Percentiles rank a stretch among this genome's conserved stretches.
Conservation (phyloP, 2,329 filamentous ascomycete genomes). For the Aspergillus pseudonomiae region DNA sequence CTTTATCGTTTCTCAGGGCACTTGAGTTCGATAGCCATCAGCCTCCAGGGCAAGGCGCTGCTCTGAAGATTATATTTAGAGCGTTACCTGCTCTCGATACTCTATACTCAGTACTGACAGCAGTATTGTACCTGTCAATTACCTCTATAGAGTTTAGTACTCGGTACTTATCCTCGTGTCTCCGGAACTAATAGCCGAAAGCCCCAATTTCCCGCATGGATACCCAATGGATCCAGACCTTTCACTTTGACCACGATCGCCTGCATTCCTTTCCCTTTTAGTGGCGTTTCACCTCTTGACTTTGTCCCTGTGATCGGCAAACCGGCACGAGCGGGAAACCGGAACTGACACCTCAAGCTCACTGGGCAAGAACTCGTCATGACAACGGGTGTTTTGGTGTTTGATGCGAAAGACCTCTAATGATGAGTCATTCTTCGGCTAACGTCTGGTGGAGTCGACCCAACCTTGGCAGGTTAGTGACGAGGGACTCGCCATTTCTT, state of each 20-base stretch:
- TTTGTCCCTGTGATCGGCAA: slow-evolving; percentile 30
- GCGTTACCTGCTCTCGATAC: background rate
- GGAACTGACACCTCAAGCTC: slow-evolving; percentile 11
- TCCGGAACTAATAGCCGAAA: background rate
- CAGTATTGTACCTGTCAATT: background rate
- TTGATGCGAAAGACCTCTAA: background rate
- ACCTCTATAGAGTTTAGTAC: background rate
- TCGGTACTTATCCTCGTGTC: background rate
- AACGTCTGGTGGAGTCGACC: background rate
- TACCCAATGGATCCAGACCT: slow-evolving; percentile 13
- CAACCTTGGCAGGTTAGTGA: background rate
- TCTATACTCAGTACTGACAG: too few relatives aligned
- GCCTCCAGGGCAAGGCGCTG: background rate
- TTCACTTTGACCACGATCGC: slow-evolving; percentile 1
- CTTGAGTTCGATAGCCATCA: background rate
- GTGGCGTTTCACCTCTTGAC: background rate
- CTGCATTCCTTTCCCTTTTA: background rate
- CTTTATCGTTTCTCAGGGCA: background rate
- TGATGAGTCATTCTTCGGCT: background rate
- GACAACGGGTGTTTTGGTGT: background rate
- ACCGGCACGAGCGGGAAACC: slow-evolving; percentile 33
- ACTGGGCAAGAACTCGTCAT: slow-evolving; percentile 1
- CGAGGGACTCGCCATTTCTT: background rate
- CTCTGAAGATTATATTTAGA: background rate
- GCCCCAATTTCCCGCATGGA: slow-evolving; percentile 10